phyloP scores from a whole-genome alignment of 1,284 basidiomycete species.

The Spongispora temasekensis region DNA sequence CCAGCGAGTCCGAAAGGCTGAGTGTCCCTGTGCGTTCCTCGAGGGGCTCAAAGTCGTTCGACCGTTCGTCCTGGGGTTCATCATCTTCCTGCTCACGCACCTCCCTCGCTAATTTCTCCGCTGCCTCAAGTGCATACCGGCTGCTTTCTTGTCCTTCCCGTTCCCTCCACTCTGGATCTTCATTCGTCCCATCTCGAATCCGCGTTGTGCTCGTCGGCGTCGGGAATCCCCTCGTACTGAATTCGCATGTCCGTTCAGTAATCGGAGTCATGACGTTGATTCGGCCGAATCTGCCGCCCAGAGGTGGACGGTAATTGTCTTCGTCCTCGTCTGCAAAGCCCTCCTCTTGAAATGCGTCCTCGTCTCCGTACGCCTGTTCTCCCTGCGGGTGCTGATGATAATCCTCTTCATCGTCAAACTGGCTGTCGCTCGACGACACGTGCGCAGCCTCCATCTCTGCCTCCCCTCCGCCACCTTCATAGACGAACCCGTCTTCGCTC shows the following conservation, averaged over 20 bases:
- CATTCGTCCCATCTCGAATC: slow-evolving; percentile 28
- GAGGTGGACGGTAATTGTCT: slow-evolving; percentile 44
- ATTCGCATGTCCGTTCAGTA: slow-evolving; percentile 90
- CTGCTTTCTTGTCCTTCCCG: slow-evolving; percentile 34
- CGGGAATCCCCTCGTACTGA: slow-evolving; percentile 52
- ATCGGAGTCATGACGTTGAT: slow-evolving; percentile 95
- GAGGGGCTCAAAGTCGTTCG: slow-evolving; percentile 26
- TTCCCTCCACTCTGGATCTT: slow-evolving; percentile 23
- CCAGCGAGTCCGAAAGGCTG: slow-evolving; percentile 64
- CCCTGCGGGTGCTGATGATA: slow-evolving; percentile 27
- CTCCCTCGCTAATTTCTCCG: slow-evolving; percentile 57
- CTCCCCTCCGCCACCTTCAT: slow-evolving; percentile 32
- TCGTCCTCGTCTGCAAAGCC: slow-evolving; percentile 34
- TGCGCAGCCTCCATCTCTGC: slow-evolving; percentile 33
- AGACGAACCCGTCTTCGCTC: slow-evolving; percentile 35
- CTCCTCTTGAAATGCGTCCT: slow-evolving; percentile 28
- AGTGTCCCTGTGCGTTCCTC: slow-evolving; percentile 63
- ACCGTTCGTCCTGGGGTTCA: slow-evolving; percentile 16
- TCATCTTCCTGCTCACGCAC: slow-evolving; percentile 37
- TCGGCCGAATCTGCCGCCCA: slow-evolving; percentile 72
- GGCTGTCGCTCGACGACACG: slow-evolving; percentile 38
- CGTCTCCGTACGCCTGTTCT: slow-evolving; percentile 24
- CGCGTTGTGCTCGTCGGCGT: slow-evolving; percentile 32
- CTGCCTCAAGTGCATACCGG: slow-evolving; percentile 52
- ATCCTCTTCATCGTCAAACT: slow-evolving; percentile 34